A percentile compares a stretch with the other conserved stretches of the same genome.
Evolutionary conservation across 495 filamentous ascomycete genomes (phyloP).

Genomic region (Articulospora tetracladia): DNA sequence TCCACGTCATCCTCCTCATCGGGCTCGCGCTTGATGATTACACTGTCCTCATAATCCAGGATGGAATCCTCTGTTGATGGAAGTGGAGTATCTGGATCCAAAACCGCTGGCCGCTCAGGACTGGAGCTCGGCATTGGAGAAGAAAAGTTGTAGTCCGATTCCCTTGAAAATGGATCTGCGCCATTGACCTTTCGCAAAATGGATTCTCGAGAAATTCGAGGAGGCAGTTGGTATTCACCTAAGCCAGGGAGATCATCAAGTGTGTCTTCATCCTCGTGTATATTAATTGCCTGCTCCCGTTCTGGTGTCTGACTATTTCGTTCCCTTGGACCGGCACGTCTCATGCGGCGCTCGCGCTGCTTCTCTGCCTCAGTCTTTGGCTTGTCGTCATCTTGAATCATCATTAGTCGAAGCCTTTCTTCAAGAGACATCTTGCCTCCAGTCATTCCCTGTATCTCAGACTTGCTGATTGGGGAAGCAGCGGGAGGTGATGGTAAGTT

Average conservation of each 20-base stretch:
- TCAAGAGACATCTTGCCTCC: conserved; percentile 73
- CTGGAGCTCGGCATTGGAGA: conserved; percentile 50
- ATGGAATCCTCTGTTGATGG: conserved; percentile 61
- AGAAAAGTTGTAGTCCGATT: conserved; percentile 61
- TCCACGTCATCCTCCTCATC: conserved; percentile 47
- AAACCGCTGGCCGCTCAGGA: conserved; percentile 41
- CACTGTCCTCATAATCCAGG: conserved; percentile 46
- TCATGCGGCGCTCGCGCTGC: conserved; percentile 59
- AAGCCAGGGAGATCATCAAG: conserved; percentile 49
- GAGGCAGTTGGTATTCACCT: conserved; percentile 59
- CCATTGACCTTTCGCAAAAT: conserved; percentile 86
- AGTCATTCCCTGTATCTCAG: conserved; percentile 65
- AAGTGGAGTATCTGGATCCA: conserved; percentile 85
- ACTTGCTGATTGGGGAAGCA: conserved; percentile 60
- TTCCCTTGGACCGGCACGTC: conserved; percentile 45
- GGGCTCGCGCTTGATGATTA: conserved; percentile 65
- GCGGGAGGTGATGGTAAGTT: conserved; percentile 62
- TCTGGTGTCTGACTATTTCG: conserved; percentile 45
- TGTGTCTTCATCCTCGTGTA: conserved; percentile 43
- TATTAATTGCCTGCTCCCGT: conserved; percentile 37
- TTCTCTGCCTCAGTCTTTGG: conserved; percentile 48
- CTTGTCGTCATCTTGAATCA: conserved; percentile 59
- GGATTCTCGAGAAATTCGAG: conserved; percentile 86
- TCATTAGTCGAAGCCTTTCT: conserved; percentile 78
- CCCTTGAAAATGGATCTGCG: conserved; percentile 49